These are phyloP conservation scores for Colletotrichum abscissum DNA, from an alignment of 2,329 filamentous ascomycete species.

Conservation along the genomic window DNA sequence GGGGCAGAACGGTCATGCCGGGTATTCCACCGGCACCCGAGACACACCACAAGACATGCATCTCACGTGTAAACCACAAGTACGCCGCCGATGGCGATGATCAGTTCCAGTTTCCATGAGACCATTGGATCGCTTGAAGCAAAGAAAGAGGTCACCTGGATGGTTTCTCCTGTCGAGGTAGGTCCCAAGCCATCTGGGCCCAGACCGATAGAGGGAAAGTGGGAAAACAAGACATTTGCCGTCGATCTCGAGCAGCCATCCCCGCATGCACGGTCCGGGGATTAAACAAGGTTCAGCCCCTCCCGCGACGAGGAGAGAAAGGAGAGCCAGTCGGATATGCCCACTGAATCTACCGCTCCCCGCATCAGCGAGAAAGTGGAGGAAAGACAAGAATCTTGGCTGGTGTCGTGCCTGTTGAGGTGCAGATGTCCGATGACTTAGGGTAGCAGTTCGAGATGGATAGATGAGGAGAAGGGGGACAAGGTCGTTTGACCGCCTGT, in stretches of 20 bases:
- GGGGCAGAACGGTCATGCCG: not conserved
- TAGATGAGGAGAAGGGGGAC: not conserved
- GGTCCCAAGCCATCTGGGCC: not conserved
- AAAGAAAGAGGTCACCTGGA: constrained; percentile 8
- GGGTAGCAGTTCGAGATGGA: not conserved
- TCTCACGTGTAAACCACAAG: constrained; percentile 9
- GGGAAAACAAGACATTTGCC: constrained; percentile 6
- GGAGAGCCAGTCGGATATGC: constrained; percentile 17
- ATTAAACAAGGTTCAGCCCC: constrained; percentile 35
- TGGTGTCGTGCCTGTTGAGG: constrained; percentile 2
- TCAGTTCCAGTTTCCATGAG: not conserved
- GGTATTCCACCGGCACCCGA: not conserved
- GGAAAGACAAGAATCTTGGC: constrained; percentile 9
- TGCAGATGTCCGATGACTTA: constrained; percentile 7
- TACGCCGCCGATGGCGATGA: not conserved
- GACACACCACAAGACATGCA: constrained; percentile 5
- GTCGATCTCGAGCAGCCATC: constrained; percentile 17
- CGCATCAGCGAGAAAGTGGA: not conserved
- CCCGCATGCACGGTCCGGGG: constrained; percentile 29
- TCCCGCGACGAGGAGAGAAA: constrained; percentile 4
- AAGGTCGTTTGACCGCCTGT: not conserved
- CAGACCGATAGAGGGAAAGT: constrained; percentile 1
- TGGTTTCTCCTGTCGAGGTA: not conserved
- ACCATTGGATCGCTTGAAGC: constrained; percentile 22
- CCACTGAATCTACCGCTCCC: constrained; percentile 15